Conservation (phyloP, 1,284 basidiomycete species). For the Rhodotorula sp. region DNA sequence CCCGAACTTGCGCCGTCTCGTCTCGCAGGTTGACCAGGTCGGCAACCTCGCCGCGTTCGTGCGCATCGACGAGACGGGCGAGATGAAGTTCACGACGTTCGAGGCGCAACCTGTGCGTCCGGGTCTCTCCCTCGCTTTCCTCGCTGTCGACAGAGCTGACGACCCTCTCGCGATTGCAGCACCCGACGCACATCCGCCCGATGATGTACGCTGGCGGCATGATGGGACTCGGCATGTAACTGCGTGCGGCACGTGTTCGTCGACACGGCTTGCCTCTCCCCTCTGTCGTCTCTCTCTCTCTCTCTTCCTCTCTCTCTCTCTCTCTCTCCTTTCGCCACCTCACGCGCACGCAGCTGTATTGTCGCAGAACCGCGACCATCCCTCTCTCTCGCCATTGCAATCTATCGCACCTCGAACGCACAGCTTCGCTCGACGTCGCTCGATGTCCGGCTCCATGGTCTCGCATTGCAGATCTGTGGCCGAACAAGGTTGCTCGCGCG, state of each 20-base stretch:
- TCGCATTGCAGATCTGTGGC: too few species aligned
- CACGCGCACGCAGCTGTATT: background rate
- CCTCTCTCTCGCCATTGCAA: background rate
- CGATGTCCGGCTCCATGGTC: too few species aligned
- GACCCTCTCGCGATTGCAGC: background rate
- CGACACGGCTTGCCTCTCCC: too few species aligned
- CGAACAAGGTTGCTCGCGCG: too few species aligned
- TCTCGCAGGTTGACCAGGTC: conserved; percentile 45
- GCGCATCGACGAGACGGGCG: conserved; percentile 43
- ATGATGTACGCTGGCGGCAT: conserved; percentile 44
- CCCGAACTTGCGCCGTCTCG: background rate
- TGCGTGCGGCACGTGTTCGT: too few species aligned
- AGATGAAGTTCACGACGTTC: conserved; percentile 43
- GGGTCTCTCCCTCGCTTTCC: too few species aligned
- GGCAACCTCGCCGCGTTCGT: conserved; percentile 46
- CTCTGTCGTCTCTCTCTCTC: too few species aligned
- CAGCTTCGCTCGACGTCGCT: too few species aligned
- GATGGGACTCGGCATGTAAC: conserved; percentile 18
- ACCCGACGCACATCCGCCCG: conserved; percentile 35
- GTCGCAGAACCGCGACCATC: background rate
- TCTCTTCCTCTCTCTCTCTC: background rate
- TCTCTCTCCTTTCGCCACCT: background rate
- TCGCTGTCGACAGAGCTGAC: background rate
- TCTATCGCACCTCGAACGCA: too few species aligned
- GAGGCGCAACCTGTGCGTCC: conserved; percentile 38